A percentile compares a stretch with the other conserved stretches of the same genome.
Conservation (phyloP, 2,329 filamentous ascomycete species). For the Didymosphaeria variabile region DNA sequence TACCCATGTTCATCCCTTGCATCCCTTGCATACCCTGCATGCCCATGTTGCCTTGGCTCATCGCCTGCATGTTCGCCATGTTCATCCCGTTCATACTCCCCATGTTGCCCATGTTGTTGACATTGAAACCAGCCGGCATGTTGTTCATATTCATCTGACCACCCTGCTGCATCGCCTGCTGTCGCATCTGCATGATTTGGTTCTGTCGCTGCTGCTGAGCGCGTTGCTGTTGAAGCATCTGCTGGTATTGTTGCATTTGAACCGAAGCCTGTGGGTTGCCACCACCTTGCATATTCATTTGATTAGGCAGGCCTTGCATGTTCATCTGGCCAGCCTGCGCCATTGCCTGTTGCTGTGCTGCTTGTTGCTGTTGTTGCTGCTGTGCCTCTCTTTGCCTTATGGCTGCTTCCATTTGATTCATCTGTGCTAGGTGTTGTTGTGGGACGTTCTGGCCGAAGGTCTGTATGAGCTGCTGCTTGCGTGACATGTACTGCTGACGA, state of each 20-base stretch:
- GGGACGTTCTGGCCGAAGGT: conserved; percentile 37
- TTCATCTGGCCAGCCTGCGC: conserved; percentile 27
- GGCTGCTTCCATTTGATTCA: conserved; percentile 41
- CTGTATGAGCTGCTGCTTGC: conserved; percentile 35
- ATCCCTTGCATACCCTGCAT: conserved; percentile 29
- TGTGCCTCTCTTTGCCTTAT: conserved; percentile 31
- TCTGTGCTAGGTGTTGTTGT: conserved; percentile 33
- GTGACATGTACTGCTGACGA: conserved; percentile 33
- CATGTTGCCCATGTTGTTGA: conserved; percentile 39
- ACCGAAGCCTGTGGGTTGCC: conserved; percentile 32
- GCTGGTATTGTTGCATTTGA: conserved; percentile 48
- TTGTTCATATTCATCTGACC: conserved; percentile 37
- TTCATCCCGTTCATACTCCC: conserved; percentile 28
- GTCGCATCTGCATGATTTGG: conserved; percentile 44
- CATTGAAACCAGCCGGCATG: conserved; percentile 40
- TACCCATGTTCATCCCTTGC: conserved; percentile 32
- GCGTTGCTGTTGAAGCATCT: conserved; percentile 45
- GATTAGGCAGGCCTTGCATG: conserved; percentile 30
- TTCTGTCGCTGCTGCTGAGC: conserved; percentile 45
- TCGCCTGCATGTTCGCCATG: conserved; percentile 35
- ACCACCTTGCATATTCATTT: conserved; percentile 23
- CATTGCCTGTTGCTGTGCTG: conserved; percentile 30
- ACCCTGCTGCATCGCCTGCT: conserved; percentile 43
- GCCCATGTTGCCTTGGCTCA: conserved; percentile 28
- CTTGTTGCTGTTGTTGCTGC: conserved; percentile 28